Base-by-base conservation (phyloP, 495 filamentous ascomycete genomes). In the Friedmanniomyces endolithicus region DNA sequence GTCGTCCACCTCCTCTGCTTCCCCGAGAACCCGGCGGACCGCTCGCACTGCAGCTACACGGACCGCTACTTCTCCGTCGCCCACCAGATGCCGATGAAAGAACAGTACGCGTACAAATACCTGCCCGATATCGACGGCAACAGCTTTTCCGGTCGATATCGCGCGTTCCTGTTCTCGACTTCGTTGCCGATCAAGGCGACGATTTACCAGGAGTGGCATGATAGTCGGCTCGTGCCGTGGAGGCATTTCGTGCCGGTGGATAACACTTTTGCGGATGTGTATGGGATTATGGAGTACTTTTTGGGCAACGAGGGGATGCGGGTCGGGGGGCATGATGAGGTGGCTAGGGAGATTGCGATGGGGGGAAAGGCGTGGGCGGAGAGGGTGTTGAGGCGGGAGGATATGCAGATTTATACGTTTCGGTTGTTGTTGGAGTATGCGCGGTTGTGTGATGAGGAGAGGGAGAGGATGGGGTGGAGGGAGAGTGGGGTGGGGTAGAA, bases 261-360 rank as follows among this genome's bases (percentile, higher is more conserved):
- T 63, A 88, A 83, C 63, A 75, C 81, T 14, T 90, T 84, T 57
- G 73, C 79, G 34, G 87, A 94, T 64, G 70, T 87, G 44, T 90
- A 81, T 50, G 82, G 79, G 1, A 76, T 92, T 12, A 79, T 92
- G 75, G 80, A 86, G 53, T 90, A 88, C 63, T 90, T 90, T 65
- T 58, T 88, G 2, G 86, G 85, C 12, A 52, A 58, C 37, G 45
- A 48, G 27, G 59, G 70, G 16, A 60, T 61, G 9, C 65, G 65
- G 11, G 64, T 57, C 3, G 74, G 70, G 43, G 65, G 69, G 4
- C 80, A 85, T 57, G 83, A 86, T 58, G 66, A 67, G 0, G 74
- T 72, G 43, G 85, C 80, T 0, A 70, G 77, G 65, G 71, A 72
- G 55, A 82, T 88, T 45, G 85, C 85, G 19, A 66, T 67, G 50